A percentile compares a stretch with the other conserved stretches of the same genome.
Evolutionary conservation across 768 basidiomycete genomes (phyloP).

Genomic region (Cytidiella melzeri): DNA sequence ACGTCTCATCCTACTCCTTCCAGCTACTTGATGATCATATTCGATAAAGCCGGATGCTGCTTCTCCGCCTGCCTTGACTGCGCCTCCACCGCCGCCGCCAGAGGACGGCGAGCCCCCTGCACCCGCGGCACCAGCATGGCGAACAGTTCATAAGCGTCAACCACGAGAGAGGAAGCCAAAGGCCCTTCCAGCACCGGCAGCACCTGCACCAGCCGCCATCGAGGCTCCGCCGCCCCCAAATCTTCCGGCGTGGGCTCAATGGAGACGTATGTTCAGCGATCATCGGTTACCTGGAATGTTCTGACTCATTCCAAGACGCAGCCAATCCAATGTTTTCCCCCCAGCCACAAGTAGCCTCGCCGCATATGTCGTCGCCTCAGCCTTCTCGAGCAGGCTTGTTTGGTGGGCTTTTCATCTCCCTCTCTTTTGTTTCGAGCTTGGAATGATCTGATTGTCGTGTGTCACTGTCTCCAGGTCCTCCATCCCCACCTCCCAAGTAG

Average conservation of each 20-base stretch:
- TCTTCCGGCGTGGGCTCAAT: constrained; percentile 80
- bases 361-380: constrained; percentile 28
- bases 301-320: constrained; percentile 20
- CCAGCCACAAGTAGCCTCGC: constrained; percentile 29
- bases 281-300: no score
- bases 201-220: constrained; percentile 31
- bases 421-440: no score
- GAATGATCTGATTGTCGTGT: no score
- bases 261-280: constrained; percentile 56
- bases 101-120: constrained; percentile 36
- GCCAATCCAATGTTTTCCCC: constrained; percentile 64
- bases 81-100: constrained; percentile 38
- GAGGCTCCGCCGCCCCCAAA: constrained; percentile 38
- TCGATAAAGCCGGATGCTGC: constrained; percentile 24
- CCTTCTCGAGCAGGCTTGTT: constrained; percentile 63
- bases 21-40: constrained; percentile 6
- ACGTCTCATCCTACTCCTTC: constrained; percentile 12
- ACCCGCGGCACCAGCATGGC: constrained; percentile 68
- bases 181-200: constrained; percentile 22
- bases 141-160: constrained; percentile 60
- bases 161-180: constrained; percentile 37
- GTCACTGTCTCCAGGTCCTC: no score
- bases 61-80: constrained; percentile 20
- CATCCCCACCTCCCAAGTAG: constrained; percentile 25
- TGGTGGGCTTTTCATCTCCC: constrained; percentile 34